Conservation (phyloP, 2,329 filamentous ascomycete species). For the Colletotrichum limetticola region DNA sequence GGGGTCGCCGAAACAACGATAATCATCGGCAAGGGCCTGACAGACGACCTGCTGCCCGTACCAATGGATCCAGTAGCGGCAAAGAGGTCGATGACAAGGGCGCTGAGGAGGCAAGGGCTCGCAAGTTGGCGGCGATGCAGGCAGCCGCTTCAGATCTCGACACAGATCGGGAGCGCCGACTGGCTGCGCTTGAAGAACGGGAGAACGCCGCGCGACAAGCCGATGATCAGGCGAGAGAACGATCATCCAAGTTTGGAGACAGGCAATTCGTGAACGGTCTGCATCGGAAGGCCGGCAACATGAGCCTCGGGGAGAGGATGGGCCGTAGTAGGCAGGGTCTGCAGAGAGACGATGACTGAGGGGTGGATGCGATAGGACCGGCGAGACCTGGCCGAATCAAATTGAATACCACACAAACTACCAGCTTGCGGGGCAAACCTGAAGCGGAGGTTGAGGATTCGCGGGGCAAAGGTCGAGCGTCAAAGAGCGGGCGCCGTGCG, state of each 20-base stretch:
- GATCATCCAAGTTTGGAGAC: conserved; percentile 70
- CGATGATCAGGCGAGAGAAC: conserved; percentile 71
- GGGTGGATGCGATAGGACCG: neutral
- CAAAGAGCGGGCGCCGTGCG: neutral
- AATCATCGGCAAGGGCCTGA: conserved; percentile 36
- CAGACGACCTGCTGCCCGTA: conserved; percentile 33
- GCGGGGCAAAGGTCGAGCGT: neutral
- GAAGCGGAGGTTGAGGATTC: neutral
- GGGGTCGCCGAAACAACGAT: conserved; percentile 38
- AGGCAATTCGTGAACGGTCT: conserved; percentile 73
- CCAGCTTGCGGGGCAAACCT: neutral
- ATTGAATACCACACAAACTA: neutral
- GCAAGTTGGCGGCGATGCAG: conserved; percentile 79
- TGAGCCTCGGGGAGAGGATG: conserved; percentile 63
- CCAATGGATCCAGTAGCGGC: conserved; percentile 33
- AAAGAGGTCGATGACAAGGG: conserved; percentile 41
- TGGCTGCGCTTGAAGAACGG: conserved; percentile 72
- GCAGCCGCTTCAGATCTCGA: conserved; percentile 77
- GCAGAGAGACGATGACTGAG: conserved; percentile 57
- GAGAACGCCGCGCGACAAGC: conserved; percentile 73
- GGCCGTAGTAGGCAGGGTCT: conserved; percentile 58
- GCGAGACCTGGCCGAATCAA: neutral
- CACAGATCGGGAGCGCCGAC: conserved; percentile 72
- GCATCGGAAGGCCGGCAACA: conserved; percentile 66
- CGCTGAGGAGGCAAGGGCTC: conserved; percentile 68